phyloP scores from a whole-genome alignment of 768 basidiomycete species.

The Tylopilus vinaceipallidus region DNA sequence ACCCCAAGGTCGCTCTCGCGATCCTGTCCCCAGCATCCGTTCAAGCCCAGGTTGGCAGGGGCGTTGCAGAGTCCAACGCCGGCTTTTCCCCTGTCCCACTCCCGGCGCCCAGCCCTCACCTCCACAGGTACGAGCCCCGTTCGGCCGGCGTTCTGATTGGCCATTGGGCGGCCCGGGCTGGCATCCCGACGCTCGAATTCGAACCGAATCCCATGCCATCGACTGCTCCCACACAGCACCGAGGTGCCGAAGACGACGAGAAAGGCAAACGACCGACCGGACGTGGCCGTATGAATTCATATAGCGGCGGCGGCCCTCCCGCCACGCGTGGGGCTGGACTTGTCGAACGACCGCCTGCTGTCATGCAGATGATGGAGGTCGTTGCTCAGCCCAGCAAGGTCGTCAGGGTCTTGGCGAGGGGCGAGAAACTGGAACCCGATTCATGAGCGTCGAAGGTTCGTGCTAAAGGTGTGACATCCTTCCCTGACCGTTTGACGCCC shows the following conservation, averaged over 20 bases:
- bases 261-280: slow-evolving; percentile 28
- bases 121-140: slow-evolving; percentile 62
- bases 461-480: slow-evolving; percentile 11
- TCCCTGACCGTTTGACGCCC: no score
- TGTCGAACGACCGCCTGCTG: slow-evolving; percentile 75
- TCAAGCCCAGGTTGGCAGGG: slow-evolving; percentile 27
- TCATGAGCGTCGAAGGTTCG: slow-evolving; percentile 12
- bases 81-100: slow-evolving; percentile 59
- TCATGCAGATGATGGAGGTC: slow-evolving; percentile 81
- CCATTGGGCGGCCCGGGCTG: slow-evolving; percentile 66
- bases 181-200: slow-evolving; percentile 56
- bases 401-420: slow-evolving; percentile 77
- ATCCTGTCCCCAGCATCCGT: slow-evolving; percentile 39
- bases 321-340: slow-evolving; percentile 38
- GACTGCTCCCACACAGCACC: slow-evolving; percentile 18
- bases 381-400: slow-evolving; percentile 71
- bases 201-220: slow-evolving; percentile 29
- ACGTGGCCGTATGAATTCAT: slow-evolving; percentile 31
- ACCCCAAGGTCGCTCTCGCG: slow-evolving; percentile 61
- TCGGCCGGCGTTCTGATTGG: slow-evolving; percentile 60
- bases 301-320: slow-evolving; percentile 17
- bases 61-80: slow-evolving; percentile 12
- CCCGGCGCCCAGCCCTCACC: slow-evolving; percentile 54
- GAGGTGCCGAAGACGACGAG: slow-evolving; percentile 34
- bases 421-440: slow-evolving; percentile 74